Conservation (phyloP, 73 alveolate genomes). For the Paramecium pentaurelia region DNA sequence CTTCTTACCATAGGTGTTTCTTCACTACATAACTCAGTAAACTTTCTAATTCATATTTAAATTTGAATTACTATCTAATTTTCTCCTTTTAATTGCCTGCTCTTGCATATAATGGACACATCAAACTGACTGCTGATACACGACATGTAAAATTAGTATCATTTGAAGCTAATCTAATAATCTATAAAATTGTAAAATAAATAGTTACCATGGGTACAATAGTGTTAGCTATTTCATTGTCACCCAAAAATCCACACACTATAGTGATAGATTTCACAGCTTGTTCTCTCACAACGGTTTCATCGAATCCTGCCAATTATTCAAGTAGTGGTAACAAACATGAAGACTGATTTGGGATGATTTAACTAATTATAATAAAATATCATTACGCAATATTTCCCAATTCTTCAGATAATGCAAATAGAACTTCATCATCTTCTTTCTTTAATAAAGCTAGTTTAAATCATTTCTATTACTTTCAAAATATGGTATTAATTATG, state of each 20-base stretch:
- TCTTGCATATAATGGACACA: slow-evolving; percentile 87
- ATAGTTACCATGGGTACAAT: slow-evolving; percentile 72
- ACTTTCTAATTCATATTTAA: slow-evolving; percentile 61
- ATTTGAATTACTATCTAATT: slow-evolving; percentile 72
- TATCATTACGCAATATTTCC: slow-evolving; percentile 67
- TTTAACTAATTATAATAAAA: slow-evolving; percentile 36
- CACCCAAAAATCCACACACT: slow-evolving; percentile 71
- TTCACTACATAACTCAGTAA: slow-evolving; percentile 94
- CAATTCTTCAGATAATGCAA: slow-evolving; percentile 96
- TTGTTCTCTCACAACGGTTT: slow-evolving; percentile 84
- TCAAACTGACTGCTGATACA: slow-evolving; percentile 93
- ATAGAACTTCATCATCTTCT: slow-evolving; percentile 96
- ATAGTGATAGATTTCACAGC: slow-evolving; percentile 78
- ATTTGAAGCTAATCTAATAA: slow-evolving; percentile 82
- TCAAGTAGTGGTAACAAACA: slow-evolving; percentile 66
- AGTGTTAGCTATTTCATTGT: slow-evolving; percentile 73
- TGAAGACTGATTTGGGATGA: slow-evolving; percentile 50
- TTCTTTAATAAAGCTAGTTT: slow-evolving; percentile 54
- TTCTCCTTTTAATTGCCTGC: slow-evolving; percentile 92
- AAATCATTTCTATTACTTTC: slow-evolving; percentile 60
- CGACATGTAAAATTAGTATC: slow-evolving; percentile 93
- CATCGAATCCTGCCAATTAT: slow-evolving; percentile 74
- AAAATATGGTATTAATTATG: slow-evolving; percentile 83
- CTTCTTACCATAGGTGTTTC: slow-evolving; percentile 98
- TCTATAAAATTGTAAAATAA: not conserved